Evolutionary conservation across 2,329 filamentous ascomycete species (phyloP), one percentile per base, ranked within the genome.

Genomic region (Samsoniella hepiali): DNA sequence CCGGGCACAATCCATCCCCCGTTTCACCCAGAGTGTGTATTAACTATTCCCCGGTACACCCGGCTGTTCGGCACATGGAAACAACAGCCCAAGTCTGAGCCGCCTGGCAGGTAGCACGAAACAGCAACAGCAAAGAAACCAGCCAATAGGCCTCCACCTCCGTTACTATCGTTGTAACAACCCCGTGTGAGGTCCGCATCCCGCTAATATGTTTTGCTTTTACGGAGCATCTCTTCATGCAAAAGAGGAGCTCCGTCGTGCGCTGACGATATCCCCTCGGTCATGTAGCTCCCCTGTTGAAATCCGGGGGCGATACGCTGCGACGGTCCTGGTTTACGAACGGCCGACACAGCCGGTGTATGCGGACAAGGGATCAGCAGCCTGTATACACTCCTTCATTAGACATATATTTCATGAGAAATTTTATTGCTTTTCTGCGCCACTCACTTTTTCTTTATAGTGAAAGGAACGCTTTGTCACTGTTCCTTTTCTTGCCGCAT

Each of bases 271-370:
- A n/a, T n/a, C n/a, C 38, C 54, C 53, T 40, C n/a, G 27, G 10
- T 13, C 13, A 54, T 27, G 8, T 27, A 17, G n/a, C 4, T 54
- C 32, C 31, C 42, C 34, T 50, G 38, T 27, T 22, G 31, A 38
- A 40, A 42, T 42, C 45, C 29, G 57, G 44, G 34, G 57, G 57
- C 31, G 57, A 51, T 59, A 50, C 22, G 57, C 57, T 51, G 57
- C 8, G 45, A 59, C 57, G 45, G 13, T 7, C 10, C 8, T 44
- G n/a, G 58, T 60, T 60, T 51, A 17, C 38, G 49, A 53, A 53
- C 38, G 3, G 29, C 49, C 34, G 49, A 15, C 29, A 34, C 29
- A 34, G 58, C 49, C 58, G 58, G 42, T 45, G 11, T 32, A 42
- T n/a, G 15, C 10, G 11, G 47, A 4, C 11, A 3, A n/a, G 6